Conservation (phyloP, 257 asterid genomes). For the Solanum clarkiae region DNA sequence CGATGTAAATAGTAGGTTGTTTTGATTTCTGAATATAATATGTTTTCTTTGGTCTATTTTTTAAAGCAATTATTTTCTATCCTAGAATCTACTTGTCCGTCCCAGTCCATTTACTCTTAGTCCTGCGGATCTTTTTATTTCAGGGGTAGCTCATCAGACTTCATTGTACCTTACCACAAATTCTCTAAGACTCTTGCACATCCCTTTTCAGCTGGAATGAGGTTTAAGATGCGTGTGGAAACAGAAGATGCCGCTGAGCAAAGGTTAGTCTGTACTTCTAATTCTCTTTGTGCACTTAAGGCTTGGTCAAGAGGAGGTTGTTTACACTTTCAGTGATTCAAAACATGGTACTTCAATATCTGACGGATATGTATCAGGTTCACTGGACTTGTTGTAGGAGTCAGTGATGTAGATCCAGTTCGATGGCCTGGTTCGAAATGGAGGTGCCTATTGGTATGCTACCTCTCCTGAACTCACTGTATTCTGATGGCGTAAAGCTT, state of each 20-base stretch:
- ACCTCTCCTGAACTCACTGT: neutral
- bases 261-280: slow-evolving; percentile 36
- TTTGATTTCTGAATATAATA: neutral
- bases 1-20: neutral
- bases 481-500: neutral
- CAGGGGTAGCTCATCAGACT: slow-evolving; percentile 78
- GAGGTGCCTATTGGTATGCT: slow-evolving; percentile 78
- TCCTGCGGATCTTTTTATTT: neutral
- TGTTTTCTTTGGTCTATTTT: neutral
- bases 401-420: slow-evolving; percentile 64
- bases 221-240: slow-evolving; percentile 74
- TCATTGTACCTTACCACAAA: slow-evolving; percentile 59
- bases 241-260: slow-evolving; percentile 89
- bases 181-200: slow-evolving; percentile 63
- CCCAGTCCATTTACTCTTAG: neutral
- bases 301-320: neutral
- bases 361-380: slow-evolving; percentile 27
- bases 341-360: neutral
- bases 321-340: neutral
- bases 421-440: slow-evolving; percentile 96
- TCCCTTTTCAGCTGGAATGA: slow-evolving; percentile 68
- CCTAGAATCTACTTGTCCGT: neutral
- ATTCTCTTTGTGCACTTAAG: neutral
- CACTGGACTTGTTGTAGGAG: slow-evolving; percentile 71
- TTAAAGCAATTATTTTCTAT: neutral